Conservation (phyloP, 2,329 filamentous ascomycete species). For the Pseudogymnoascus sp. region DNA sequence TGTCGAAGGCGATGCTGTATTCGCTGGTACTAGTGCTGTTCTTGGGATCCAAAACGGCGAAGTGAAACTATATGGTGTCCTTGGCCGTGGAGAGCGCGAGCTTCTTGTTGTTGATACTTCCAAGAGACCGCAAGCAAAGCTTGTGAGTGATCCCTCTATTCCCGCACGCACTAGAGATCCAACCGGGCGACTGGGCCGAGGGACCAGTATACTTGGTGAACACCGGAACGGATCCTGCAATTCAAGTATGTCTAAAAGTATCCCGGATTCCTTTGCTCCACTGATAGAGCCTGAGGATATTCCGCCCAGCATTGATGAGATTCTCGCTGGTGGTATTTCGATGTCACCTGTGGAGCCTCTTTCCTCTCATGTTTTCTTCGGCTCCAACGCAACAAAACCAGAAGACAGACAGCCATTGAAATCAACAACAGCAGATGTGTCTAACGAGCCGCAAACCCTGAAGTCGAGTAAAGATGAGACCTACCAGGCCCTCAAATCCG, state of each 20-base stretch:
- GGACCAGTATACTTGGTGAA: background rate
- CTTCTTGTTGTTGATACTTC: constrained; percentile 57
- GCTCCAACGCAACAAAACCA: background rate
- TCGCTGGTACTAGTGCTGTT: constrained; percentile 67
- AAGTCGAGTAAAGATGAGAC: background rate
- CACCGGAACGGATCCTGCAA: background rate
- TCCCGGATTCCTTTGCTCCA: background rate
- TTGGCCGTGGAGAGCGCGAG: constrained; percentile 62
- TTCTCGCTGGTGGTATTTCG: background rate
- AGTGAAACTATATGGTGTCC: constrained; percentile 59
- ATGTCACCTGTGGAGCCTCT: constrained; percentile 9
- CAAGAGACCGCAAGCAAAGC: constrained; percentile 17
- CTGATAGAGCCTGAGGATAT: background rate
- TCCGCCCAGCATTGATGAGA: constrained; percentile 8
- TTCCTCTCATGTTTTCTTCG: constrained; percentile 9
- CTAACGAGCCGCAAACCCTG: background rate
- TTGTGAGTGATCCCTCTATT: constrained; percentile 15
- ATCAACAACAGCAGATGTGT: background rate
- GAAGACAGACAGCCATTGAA: background rate
- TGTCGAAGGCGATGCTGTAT: constrained; percentile 55
- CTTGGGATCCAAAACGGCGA: constrained; percentile 57
- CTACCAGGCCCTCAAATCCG: background rate
- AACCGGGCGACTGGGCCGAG: no score
- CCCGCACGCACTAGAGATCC: background rate
- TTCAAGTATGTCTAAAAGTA: background rate